Evolutionary conservation across 345 rosid genomes (phyloP), one percentile per base, ranked within the genome.

Genomic region (Acer negundo): DNA sequence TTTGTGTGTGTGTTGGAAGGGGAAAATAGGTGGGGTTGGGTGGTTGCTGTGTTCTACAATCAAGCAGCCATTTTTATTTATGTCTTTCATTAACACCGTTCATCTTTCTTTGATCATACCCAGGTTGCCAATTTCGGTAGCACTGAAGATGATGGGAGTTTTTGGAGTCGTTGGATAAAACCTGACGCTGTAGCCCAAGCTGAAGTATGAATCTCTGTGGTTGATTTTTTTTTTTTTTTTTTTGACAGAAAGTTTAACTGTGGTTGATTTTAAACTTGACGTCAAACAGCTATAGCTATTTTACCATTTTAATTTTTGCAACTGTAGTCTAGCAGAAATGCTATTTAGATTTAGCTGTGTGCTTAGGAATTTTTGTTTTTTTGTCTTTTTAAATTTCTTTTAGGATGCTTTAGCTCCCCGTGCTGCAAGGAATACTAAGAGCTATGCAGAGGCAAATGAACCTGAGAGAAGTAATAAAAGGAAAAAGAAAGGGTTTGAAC

Each of bases 81-180:
- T 15, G 70, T 56, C 49, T 51, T 66, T 62, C 17, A 3, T 63
- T 16, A 61, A 38, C 24, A 23, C 74, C 62, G 9, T 64, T 80
- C 49, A 68, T 73, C 7, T 77, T 74, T 78, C 69, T 80, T 73
- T 55, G 75, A 53, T 72, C 67, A 12, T 77, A 59, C 80, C 62
- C 84, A 95, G 98, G 99, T 97, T 72, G 98, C 98, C 67, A 97
- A 91, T 84, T 91, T 97, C 84, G 80, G 96, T 81, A 84, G 86
- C 77, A 91, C 92, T 24, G 98, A 97, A 86, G 97, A 97, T 85
- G 98, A 94, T 85, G 94, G 96, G 79, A 91, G 93, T 78, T 97
- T 97, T 70, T 97, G 99, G 99, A 97, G 99, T 87, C 98, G 99
- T 26, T 97, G 98, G 99, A 97, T 97, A 86, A 94, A 94, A 86